phyloP scores from a whole-genome alignment of 2,329 filamentous ascomycete genomes.

The Penicillium hesseltinei region DNA sequence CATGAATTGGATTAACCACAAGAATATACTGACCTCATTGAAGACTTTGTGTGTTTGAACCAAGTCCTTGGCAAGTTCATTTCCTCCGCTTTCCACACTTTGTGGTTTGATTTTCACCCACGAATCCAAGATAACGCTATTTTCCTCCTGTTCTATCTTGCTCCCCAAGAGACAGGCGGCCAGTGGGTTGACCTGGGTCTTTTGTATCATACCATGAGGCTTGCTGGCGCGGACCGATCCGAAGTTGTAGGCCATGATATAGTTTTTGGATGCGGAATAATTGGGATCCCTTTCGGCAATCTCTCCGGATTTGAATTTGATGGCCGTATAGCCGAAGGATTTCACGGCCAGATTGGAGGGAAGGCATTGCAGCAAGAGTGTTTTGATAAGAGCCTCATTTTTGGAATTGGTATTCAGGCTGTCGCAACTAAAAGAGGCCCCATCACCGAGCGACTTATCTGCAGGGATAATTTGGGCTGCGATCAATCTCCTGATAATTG shows the following conservation, averaged over 20 bases:
- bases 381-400: conserved; percentile 46
- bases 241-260: neutral
- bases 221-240: neutral
- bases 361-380: conserved; percentile 46
- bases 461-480: neutral
- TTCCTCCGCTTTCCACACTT: neutral
- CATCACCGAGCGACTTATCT: neutral
- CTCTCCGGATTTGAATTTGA: neutral
- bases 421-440: conserved; percentile 28
- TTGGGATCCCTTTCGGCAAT: neutral
- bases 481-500: neutral
- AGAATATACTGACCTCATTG: neutral
- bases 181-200: neutral
- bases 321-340: neutral
- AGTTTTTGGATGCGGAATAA: neutral
- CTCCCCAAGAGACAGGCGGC: neutral
- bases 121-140: neutral
- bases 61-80: neutral
- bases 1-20: neutral
- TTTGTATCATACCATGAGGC: neutral
- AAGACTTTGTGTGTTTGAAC: neutral
- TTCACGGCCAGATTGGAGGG: conserved; percentile 46
- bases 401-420: conserved; percentile 48
- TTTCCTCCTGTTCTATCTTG: neutral
- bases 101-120: neutral